Evolutionary conservation across 2,329 filamentous ascomycete species (phyloP).

Genomic region (Hymenotorrendiella dingleyae): DNA sequence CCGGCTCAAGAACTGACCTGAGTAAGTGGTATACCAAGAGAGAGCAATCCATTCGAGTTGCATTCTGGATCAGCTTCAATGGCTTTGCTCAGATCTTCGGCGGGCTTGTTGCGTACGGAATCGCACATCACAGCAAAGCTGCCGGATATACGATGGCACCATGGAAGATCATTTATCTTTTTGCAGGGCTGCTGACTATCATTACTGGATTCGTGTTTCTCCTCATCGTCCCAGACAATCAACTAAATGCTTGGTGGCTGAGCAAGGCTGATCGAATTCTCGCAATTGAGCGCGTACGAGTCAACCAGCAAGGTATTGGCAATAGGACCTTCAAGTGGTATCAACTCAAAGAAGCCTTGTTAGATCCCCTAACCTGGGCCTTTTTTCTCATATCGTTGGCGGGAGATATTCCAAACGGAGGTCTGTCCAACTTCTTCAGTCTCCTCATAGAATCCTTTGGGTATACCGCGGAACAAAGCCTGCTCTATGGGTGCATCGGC

Average conservation of each 20-base stretch:
- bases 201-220: slow-evolving; percentile 37
- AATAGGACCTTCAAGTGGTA: slow-evolving; percentile 46
- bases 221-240: slow-evolving; percentile 37
- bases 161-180: slow-evolving; percentile 55
- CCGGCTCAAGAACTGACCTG: slow-evolving; percentile 57
- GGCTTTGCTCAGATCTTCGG: slow-evolving; percentile 59
- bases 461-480: slow-evolving; percentile 27
- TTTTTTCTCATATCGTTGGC: background rate
- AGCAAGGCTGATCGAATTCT: slow-evolving; percentile 39
- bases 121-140: slow-evolving; percentile 45
- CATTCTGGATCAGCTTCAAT: slow-evolving; percentile 65
- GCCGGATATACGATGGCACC: slow-evolving; percentile 39
- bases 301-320: slow-evolving; percentile 52
- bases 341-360: slow-evolving; percentile 44
- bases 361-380: slow-evolving; percentile 10
- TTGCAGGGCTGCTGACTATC: slow-evolving; percentile 41
- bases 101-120: slow-evolving; percentile 56
- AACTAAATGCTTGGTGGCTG: slow-evolving; percentile 38
- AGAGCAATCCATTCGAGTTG: slow-evolving; percentile 57
- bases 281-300: slow-evolving; percentile 39
- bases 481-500: slow-evolving; percentile 25
- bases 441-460: slow-evolving; percentile 49
- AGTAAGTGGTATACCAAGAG: slow-evolving; percentile 67
- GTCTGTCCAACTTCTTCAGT: slow-evolving; percentile 52
- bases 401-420: slow-evolving; percentile 20